Evolutionary conservation across 2,329 filamentous ascomycete species (phyloP), one percentile per base, ranked within the genome.

Genomic region (Penicillium oxalicum): DNA sequence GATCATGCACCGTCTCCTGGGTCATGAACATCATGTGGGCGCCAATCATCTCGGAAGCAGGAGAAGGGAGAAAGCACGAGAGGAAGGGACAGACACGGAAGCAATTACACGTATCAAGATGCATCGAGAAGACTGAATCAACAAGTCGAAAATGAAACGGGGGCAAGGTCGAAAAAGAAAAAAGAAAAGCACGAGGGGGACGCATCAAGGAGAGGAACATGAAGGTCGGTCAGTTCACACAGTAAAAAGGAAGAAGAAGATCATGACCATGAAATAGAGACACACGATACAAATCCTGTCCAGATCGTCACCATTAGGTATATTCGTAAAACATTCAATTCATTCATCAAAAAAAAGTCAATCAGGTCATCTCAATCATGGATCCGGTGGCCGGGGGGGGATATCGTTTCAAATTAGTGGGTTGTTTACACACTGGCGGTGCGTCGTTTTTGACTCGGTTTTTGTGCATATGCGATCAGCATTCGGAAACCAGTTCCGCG

Each of bases 401-500:
- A n/a, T 39, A 45, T 45, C 34, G 28, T 38, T 45, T 39, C 35
- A 38, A n/a, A 38, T 39, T 45, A 35, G 27, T 45, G 7, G 29
- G 29, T 11, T 32, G 29, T 37, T 62, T 56, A 72, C 29, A 72
- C 69, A 55, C 72, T 75, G 40, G 71, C 70, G 1, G 72, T 74
- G 51, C 72, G 63, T 48, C 71, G 63, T 45, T 65, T 69, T 51
- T 72, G 69, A 44, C 70, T 72, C 4, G 90, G 90, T 52, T 91
- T 88, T 62, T 91, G 86, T 12, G 90, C 91, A 65, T 95, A 89
- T 58, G 90, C 94, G 50, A 97, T 91, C 67, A 94, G 82, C 60
- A 97, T 77, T 67, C 91, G 90, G 68, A 97, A 84, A 54, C 87
- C 94, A 0, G 91, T 94, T 11, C 87, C 84, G 65, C 87, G 84